Evolutionary conservation across 2,329 filamentous ascomycete species (phyloP), one percentile per base, ranked within the genome.

Genomic region (Pseudopyricularia javanii): DNA sequence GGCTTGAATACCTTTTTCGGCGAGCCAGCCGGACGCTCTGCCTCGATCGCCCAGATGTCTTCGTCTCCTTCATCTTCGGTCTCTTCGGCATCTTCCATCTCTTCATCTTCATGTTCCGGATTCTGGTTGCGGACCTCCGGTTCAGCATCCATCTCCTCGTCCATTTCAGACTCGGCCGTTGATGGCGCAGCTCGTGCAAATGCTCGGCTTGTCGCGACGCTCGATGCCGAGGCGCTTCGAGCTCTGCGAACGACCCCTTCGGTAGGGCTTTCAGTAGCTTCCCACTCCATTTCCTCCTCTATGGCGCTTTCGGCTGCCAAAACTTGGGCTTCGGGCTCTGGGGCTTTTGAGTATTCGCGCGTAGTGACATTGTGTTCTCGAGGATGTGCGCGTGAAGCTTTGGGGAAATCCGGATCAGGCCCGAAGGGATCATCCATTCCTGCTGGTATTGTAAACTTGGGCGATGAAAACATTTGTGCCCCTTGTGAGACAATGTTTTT

Each of bases 21-120:
- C 5, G 57, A 62, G 9, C 74, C 71, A 1, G 69, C 69, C 7
- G 69, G 65, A 12, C 78, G 71, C 52, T 73, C 69, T 11, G 78
- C 78, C 60, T 82, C 79, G 24, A 80, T 60, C 32, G 76, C 78
- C 78, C 78, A 82, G 11, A 82, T 70, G 56, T 82, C 73, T 3
- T 66, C 67, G 11, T 73, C 74, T 3, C 72, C 70, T n/a, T 74
- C 72, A 7, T 59, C 55, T 2, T 57, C 54, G 2, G 56, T 57
- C n/a, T 59, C 56, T 24, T 32, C 52, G 30, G 54, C 35, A 34
- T 40, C n/a, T 20, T 55, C 53, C 5, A 17, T 17, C 22, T 50
- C 33, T 22, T 17, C 33, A 34, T 9, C 20, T 28, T 17, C 24
- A 28, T 24, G 20, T 15, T 50, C n/a, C 37, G 11, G 20, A n/a